Conservation (phyloP, 208 protist genomes). For the Trichomonas vaginalis region DNA sequence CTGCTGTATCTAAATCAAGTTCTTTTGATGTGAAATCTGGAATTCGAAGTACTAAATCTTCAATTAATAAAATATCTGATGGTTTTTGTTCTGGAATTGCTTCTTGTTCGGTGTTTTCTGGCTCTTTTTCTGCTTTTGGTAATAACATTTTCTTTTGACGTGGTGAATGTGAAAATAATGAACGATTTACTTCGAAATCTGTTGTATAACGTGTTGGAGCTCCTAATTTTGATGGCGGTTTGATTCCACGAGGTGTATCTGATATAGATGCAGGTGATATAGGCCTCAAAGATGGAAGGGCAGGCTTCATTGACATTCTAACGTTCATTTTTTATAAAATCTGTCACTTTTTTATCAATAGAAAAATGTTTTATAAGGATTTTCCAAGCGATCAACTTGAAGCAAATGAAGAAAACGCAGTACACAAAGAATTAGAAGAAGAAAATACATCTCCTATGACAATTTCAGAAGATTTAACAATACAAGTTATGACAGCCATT, state of each 20-base stretch:
- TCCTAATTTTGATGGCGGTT: neutral
- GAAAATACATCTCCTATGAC: neutral
- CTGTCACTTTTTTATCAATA: too few species aligned
- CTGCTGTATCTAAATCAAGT: neutral
- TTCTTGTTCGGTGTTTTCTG: neutral
- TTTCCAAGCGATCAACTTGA: too few species aligned
- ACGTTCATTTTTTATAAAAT: neutral
- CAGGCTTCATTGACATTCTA: neutral
- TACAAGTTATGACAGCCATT: too few species aligned
- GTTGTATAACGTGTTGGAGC: neutral
- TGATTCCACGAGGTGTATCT: neutral
- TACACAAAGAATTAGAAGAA: neutral
- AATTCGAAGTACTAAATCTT: slow-evolving; percentile 6
- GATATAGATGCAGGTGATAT: neutral
- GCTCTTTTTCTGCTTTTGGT: neutral
- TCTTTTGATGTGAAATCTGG: neutral
- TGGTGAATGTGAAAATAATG: neutral
- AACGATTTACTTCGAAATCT: slow-evolving; percentile 17
- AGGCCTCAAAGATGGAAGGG: neutral
- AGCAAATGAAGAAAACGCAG: neutral
- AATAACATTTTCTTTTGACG: neutral
- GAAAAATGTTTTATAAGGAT: too few species aligned
- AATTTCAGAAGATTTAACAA: neutral
- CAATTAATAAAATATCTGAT: neutral
- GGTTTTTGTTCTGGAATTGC: neutral